phyloP scores from a whole-genome alignment of 2,329 filamentous ascomycete genomes.

The Trichoderma koningiopsis region DNA sequence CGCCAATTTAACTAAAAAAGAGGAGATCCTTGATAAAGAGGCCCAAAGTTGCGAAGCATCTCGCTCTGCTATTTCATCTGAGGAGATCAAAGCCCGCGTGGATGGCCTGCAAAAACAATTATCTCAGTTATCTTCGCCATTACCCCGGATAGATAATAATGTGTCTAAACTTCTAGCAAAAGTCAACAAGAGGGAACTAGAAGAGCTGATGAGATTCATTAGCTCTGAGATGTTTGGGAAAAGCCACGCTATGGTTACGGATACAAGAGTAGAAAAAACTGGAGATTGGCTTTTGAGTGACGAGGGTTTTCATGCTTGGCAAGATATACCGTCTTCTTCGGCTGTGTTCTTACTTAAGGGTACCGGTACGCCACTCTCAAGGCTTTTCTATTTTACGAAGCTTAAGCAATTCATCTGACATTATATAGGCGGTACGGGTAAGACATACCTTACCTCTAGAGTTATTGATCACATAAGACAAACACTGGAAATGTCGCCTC shows the following conservation, averaged over 20 bases:
- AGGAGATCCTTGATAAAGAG: not conserved
- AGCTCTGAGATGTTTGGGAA: conserved; percentile 9
- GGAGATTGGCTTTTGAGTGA: conserved; percentile 1
- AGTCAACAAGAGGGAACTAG: not conserved
- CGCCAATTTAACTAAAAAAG: not conserved
- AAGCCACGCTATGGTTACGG: not conserved
- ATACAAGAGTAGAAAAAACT: not conserved
- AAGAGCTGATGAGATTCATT: not conserved
- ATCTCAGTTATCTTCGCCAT: not conserved
- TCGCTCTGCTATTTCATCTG: not conserved
- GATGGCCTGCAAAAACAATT: not conserved
- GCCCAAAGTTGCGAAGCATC: not conserved
- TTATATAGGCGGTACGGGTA: not conserved
- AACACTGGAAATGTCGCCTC: not conserved
- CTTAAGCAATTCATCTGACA: too few species aligned
- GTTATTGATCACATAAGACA: not conserved
- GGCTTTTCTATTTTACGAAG: too few species aligned
- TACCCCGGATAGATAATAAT: not conserved
- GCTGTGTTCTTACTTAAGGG: not conserved
- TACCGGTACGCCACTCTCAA: not conserved
- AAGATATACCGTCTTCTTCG: not conserved
- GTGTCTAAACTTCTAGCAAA: not conserved
- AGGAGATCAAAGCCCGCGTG: not conserved
- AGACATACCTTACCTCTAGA: not conserved
- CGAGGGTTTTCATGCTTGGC: not conserved